Conservation (phyloP, 176 grass and related monocot genomes). For the Musa itinerans region DNA sequence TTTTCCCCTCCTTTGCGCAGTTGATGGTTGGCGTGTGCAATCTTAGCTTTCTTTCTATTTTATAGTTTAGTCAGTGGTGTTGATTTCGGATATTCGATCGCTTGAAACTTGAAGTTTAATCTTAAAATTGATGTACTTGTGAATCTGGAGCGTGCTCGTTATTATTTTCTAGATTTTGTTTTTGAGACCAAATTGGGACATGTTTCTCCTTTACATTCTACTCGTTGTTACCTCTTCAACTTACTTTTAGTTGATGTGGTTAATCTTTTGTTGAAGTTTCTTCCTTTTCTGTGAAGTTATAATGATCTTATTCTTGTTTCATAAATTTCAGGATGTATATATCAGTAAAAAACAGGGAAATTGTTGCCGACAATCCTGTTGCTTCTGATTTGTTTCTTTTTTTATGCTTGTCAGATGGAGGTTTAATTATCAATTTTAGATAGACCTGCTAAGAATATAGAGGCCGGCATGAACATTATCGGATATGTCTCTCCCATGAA, state of each 20-base stretch:
- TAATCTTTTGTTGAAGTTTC: not conserved
- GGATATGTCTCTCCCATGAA: constrained; percentile 49
- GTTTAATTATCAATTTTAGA: not conserved
- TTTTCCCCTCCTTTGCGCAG: not conserved
- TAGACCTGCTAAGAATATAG: not conserved
- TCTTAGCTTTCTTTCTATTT: no score
- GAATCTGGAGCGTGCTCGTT: not conserved
- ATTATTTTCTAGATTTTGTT: not conserved
- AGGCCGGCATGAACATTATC: constrained; percentile 42
- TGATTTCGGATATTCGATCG: not conserved
- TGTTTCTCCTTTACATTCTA: not conserved
- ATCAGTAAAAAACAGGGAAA: not conserved
- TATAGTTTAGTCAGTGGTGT: not conserved
- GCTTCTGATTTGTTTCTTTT: not conserved
- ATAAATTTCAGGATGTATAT: not conserved
- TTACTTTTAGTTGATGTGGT: not conserved
- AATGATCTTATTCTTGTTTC: not conserved
- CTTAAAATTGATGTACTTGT: not conserved
- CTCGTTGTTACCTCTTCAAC: not conserved
- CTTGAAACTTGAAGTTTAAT: not conserved
- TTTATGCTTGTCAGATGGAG: not conserved
- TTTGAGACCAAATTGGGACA: not conserved
- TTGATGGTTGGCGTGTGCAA: not conserved
- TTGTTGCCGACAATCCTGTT: not conserved
- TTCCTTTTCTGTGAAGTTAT: not conserved